Evolutionary conservation across 306 rosid genomes (phyloP), one percentile per base, ranked within the genome.

Genomic region (Bauhinia variegata): DNA sequence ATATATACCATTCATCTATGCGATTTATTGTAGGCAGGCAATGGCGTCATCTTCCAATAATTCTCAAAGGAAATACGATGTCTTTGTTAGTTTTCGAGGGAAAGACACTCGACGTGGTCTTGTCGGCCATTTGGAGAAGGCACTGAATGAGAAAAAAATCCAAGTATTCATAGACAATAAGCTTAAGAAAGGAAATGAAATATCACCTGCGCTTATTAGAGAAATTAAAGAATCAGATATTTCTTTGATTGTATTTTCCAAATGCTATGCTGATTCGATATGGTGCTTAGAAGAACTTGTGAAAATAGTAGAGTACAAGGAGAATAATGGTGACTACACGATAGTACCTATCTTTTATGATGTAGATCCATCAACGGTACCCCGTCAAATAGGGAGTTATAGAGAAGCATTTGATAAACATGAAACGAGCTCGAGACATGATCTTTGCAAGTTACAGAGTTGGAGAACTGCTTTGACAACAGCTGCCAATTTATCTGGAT

Each of bases 241-340:
- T 38, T 70, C 67, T 5, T 47, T 76, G 2, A 1, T 63, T 13
- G 47, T 76, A 11, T 62, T 76, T 42, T 69, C 80, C 0, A 2
- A 8, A 19, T 8, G 3, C 2, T 67, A 76, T 14, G 72, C 76
- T 5, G 41, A 67, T 1, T 77, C 78, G 2, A 52, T 66, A 0
- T 78, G 78, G 82, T 72, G 82, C 74, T 36, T 78, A 61, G 37
- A 4, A n/a, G 78, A 78, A 8, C 56, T 78, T 0, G 47, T 11
- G 6, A 53, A 60, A 60, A 61, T 78, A 4, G 36, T 33, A 1
- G 39, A 67, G 0, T 43, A 8, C 18, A 13, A 33, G 44, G 0
- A 49, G 0, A 39, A 15, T 41, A 15, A 7, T 5, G 7, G 1
- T 61, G 65, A 16, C 38, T 34, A 32, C 13, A 4, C 4, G 2